Base-by-base conservation (phyloP, 179 eudicot genomes). In the Beta corolliflora region DNA sequence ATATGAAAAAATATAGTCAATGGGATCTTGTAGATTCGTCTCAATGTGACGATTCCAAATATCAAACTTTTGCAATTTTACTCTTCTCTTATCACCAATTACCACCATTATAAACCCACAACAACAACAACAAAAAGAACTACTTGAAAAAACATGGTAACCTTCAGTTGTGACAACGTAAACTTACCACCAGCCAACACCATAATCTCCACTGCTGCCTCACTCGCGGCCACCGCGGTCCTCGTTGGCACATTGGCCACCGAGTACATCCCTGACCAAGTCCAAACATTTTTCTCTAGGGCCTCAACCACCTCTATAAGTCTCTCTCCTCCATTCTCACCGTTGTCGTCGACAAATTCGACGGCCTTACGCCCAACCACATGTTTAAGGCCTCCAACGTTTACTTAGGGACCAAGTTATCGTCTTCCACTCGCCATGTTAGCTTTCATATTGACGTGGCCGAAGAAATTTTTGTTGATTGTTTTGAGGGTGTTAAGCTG, bases 391-490 rank as follows among this genome's bases (percentile, higher is more conserved):
- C 83, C 0, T 77, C 86, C 3, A 72, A 58, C 14, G 23, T 36
- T 36, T 84, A 84, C 77, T 77, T 84, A 71, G 83, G 81, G 60
- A 59, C 60, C 36, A 84, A 80, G 78, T 11, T 84, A 23, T 63
- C 81, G 3, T 56, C 78, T 5, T 10, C 56, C 0, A 59, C 83
- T 0, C 60, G 81, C 10, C 73, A 77, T 1, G 16, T 74, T n/a
- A 55, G 14, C n/a, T 56, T 84, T 19, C 45, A 12, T 1, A 71
- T 84, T 41, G 87, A 84, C 50, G 67, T 19, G 14, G 76, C 58
- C 0, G 87, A 84, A 5, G 87, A 81, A 44, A 53, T n/a, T n/a
- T n/a, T 84, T 73, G 71, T 29, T 29, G 87, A 81, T 66, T 50
- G 48, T 3, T 84, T 72, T 59, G 81, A 79, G 0, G 83, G 83